Percentiles rank a stretch among this genome's conserved stretches.
phyloP scores from a whole-genome alignment of 2,329 filamentous ascomycete species.

The Tolypocladium nubicola region DNA sequence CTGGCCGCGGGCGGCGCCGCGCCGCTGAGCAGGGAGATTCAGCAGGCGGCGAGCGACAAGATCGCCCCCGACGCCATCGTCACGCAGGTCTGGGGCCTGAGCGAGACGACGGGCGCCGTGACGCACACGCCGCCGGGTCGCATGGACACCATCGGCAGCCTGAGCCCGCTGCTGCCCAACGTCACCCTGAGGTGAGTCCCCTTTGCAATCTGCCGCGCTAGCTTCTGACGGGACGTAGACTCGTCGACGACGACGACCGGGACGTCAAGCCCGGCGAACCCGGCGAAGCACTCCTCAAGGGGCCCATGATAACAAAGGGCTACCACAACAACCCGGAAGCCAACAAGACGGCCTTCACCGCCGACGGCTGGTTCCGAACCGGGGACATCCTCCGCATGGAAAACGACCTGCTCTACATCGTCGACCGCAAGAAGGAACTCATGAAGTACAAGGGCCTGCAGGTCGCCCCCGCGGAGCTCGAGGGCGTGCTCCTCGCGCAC shows the following conservation, averaged over 20 bases:
- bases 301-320: conserved; percentile 61
- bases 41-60: conserved; percentile 37
- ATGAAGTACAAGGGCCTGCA: conserved; percentile 50
- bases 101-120: conserved; percentile 40
- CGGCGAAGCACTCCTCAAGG: conserved; percentile 58
- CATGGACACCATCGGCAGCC: conserved; percentile 34
- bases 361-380: conserved; percentile 60
- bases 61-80: conserved; percentile 30
- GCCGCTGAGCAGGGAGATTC: conserved; percentile 43
- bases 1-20: conserved; percentile 42
- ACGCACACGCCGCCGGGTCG: conserved; percentile 31
- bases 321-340: conserved; percentile 60
- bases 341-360: conserved; percentile 46
- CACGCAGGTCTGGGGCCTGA: conserved; percentile 47
- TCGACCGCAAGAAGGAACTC: conserved; percentile 66
- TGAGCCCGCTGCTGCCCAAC: conserved; percentile 22
- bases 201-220: not conserved
- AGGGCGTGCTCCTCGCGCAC: conserved; percentile 30
- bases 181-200: conserved; percentile 13
- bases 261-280: conserved; percentile 28
- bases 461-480: conserved; percentile 57
- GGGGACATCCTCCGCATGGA: conserved; percentile 70
- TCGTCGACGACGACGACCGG: conserved; percentile 27
- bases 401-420: conserved; percentile 62
- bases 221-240: conserved; percentile 10